Base-by-base conservation (phyloP, 371 early-diverging fungal species). In the Chytridium lagenaria region DNA sequence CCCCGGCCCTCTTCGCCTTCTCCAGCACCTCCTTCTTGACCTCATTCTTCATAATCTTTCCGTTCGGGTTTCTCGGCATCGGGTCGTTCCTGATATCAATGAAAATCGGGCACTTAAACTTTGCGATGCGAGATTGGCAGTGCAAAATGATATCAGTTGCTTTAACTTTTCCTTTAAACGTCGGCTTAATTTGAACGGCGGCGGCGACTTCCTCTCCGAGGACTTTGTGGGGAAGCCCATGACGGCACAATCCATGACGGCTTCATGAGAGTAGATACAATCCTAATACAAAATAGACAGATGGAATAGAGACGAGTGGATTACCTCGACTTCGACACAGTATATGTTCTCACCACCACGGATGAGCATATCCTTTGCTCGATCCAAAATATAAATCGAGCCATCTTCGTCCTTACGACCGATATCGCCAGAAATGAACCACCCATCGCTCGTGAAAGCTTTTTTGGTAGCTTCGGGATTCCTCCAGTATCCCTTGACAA, bases 321-420 rank as follows among this genome's bases (percentile, higher is more conserved):
- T 34, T 15, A 36, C 39, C 59, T 77, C 77, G 33, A 77, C 72
- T 44, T 77, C 77, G 22, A 59, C 70, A 67, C 77, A 77, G 70
- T 68, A 73, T 19, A 73, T 59, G 65, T 77, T 77, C 63, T 77
- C 77, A 30, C 77, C 77, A 34, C 77, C 77, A n/a, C 77, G 69
- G 40, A 77, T 76, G 19, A 72, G 23, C 73, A 78, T 78, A 49
- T 78, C 75, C 50, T 78, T 78, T 12, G 67, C 57, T 2, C 78
- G 72, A 40, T 75, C 75, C 49, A 78, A 16, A 31, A 78, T 74
- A 69, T 78, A 74, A 15, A 78, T 7, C 26, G 66, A 69, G 1
- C 78, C 78, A 15, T 78, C 71, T 2, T 61, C 59, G 55, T 78
- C 78, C n/a, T 74, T 22, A 2, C 49, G 37, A 3, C 75, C 78